Percentiles rank a stretch among this genome's conserved stretches.
Conservation (phyloP, 495 filamentous ascomycete species). For the Extremus antarcticus region DNA sequence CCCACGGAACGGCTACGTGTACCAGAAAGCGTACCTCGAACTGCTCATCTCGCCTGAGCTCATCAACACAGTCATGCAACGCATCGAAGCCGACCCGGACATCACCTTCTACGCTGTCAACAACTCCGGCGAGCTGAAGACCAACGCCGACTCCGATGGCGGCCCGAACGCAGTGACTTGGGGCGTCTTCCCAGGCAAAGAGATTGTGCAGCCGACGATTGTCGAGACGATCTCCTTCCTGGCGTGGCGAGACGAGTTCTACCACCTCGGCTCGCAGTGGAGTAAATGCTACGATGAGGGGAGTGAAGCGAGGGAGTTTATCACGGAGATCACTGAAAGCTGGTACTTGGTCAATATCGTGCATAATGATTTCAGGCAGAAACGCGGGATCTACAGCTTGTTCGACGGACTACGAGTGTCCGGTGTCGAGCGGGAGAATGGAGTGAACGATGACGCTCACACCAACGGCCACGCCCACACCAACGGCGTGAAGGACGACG, state of each 20-base stretch:
- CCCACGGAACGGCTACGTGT: constrained; percentile 88
- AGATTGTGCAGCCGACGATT: constrained; percentile 99
- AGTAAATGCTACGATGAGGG: constrained; percentile 71
- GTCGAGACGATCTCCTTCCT: constrained; percentile 96
- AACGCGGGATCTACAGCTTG: constrained; percentile 64
- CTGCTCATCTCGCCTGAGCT: constrained; percentile 71
- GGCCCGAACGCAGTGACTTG: constrained; percentile 90
- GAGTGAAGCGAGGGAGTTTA: constrained; percentile 70
- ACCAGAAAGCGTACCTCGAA: constrained; percentile 96
- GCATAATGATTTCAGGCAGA: constrained; percentile 88
- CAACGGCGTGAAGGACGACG: neutral
- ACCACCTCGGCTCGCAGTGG: constrained; percentile 85
- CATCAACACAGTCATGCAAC: constrained; percentile 64
- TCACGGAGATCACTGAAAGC: constrained; percentile 71
- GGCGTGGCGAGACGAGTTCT: constrained; percentile 98
- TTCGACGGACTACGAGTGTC: constrained; percentile 56
- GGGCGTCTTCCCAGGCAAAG: constrained; percentile 97
- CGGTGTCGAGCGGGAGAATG: neutral
- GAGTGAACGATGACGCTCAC: neutral
- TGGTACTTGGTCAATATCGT: constrained; percentile 99
- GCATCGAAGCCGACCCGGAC: constrained; percentile 67
- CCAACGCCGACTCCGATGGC: constrained; percentile 68
- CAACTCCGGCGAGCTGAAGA: constrained; percentile 65
- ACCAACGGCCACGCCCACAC: neutral
- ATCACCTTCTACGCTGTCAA: constrained; percentile 90